Conservation (phyloP, 768 basidiomycete genomes). For the Neoboletus subvelutipes region DNA sequence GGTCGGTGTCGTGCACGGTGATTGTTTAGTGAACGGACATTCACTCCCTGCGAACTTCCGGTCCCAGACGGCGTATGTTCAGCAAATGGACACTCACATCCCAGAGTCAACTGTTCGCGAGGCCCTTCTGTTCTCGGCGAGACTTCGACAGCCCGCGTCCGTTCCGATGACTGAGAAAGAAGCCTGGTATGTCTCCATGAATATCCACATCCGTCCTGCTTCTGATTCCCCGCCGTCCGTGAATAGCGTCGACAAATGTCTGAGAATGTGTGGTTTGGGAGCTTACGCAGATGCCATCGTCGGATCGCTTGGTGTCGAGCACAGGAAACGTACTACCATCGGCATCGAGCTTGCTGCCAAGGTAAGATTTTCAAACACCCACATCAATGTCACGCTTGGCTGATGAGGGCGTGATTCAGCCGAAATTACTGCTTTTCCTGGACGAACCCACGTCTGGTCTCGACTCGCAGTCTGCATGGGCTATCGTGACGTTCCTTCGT, state of each 20-base stretch:
- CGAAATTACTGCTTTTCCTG: slow-evolving; percentile 52
- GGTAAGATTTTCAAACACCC: slow-evolving; percentile 24
- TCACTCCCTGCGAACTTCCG: slow-evolving; percentile 55
- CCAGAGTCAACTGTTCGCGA: slow-evolving; percentile 76
- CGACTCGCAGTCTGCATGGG: slow-evolving; percentile 53
- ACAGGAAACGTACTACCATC: slow-evolving; percentile 57
- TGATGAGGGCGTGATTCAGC: slow-evolving; percentile 15
- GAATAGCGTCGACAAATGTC: slow-evolving; percentile 50
- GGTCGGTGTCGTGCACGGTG: slow-evolving; percentile 50
- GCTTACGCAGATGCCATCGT: slow-evolving; percentile 62
- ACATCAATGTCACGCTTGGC: neutral
- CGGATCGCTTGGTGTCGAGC: slow-evolving; percentile 50
- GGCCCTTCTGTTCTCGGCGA: slow-evolving; percentile 77
- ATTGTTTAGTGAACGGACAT: slow-evolving; percentile 56
- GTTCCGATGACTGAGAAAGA: slow-evolving; percentile 72
- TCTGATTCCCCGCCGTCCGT: neutral
- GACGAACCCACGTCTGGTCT: slow-evolving; percentile 63
- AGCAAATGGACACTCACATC: slow-evolving; percentile 83
- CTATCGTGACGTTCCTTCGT: slow-evolving; percentile 46
- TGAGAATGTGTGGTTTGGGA: slow-evolving; percentile 68
- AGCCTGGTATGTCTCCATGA: slow-evolving; percentile 56
- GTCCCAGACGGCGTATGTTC: slow-evolving; percentile 52
- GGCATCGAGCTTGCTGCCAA: slow-evolving; percentile 61
- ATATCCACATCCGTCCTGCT: neutral
- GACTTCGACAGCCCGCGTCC: slow-evolving; percentile 67